Conservation (phyloP, 2,329 filamentous ascomycete genomes). For the Hypoxylon sp. region DNA sequence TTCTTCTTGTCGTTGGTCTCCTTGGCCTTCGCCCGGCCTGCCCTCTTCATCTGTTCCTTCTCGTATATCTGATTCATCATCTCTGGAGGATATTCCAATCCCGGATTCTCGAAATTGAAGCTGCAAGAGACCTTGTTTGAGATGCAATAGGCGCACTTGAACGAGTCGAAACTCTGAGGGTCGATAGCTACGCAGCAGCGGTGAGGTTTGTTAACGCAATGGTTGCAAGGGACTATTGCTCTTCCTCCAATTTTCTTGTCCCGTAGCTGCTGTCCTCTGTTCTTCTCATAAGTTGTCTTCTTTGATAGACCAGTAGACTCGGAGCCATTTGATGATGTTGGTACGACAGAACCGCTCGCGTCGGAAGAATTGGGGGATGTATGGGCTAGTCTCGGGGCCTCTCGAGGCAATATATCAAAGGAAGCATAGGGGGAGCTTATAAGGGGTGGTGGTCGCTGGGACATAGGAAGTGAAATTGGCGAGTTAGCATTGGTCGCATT, state of each 20-base stretch:
- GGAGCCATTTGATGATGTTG: neutral
- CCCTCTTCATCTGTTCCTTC: slow-evolving; percentile 3
- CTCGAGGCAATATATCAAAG: neutral
- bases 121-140: neutral
- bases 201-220: neutral
- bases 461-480: neutral
- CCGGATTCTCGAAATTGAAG: slow-evolving; percentile 1
- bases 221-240: neutral
- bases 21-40: neutral
- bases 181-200: slow-evolving; percentile 3
- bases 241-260: neutral
- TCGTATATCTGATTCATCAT: neutral
- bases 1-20: neutral
- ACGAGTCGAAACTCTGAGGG: neutral
- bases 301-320: neutral
- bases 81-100: neutral
- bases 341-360: neutral
- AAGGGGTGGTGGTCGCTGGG: neutral
- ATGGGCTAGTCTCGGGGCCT: neutral
- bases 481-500: neutral
- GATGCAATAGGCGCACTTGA: slow-evolving; percentile 5
- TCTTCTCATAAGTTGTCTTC: neutral
- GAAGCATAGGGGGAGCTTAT: neutral
- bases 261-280: neutral
- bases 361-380: neutral